Evolutionary conservation across 2,329 filamentous ascomycete genomes (phyloP), one percentile per base, ranked within the genome.

Genomic region (Nemania sp.): DNA sequence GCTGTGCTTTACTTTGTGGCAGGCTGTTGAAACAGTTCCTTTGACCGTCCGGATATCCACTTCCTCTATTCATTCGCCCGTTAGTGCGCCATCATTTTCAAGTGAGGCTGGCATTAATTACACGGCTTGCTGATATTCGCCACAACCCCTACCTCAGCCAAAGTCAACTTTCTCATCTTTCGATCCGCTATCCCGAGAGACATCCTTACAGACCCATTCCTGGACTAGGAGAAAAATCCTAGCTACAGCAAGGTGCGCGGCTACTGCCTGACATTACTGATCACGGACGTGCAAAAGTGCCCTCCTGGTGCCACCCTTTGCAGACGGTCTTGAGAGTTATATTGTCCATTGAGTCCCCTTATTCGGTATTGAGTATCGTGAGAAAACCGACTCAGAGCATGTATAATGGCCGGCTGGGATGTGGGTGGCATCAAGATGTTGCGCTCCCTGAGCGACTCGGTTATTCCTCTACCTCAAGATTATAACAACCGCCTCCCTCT

Each of bases 381-480:
- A 53, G 15, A 53, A 55, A 64, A 47, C 40, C 63, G 32, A 49
- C 55, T 51, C 64, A 59, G 68, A 73, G 68, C 65, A 76, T 76
- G 74, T 73, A 68, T 71, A 67, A 75, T 75, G 73, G 73, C 72
- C 63, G 65, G 67, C 59, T 72, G 69, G 68, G 67, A 70, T 60
- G 67, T 69, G 58, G 73, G 72, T 65, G 73, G 72, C 62, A 70
- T 70, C 63, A 67, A 69, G 63, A 72, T 72, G 71, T 67, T 67
- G 62, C 72, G 72, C 64, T 74, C 72, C 56, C 68, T 68, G 63
- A 74, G 72, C 68, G 71, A 72, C 63, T 71, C 69, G 60, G 70
- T 67, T 58, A 64, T 71, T 45, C 68, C 59, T 55, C 66, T 61
- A 53, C 34, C 53, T 54, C 59, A 43, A 32, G 15, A 49, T 51